Base-by-base conservation (phyloP, 306 rosid species). In the Argentina anserina region DNA sequence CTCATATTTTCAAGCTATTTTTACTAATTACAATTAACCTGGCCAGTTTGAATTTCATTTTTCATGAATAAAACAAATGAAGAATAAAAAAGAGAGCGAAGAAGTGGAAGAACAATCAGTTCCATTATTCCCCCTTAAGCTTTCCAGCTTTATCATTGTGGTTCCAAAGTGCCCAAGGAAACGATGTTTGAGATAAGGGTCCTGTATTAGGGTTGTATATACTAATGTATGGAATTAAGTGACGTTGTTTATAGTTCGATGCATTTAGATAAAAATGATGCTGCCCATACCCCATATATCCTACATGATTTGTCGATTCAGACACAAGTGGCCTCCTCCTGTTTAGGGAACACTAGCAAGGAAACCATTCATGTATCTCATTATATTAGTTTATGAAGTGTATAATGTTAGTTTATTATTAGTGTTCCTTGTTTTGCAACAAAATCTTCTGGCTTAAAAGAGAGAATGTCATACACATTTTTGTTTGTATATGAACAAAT, bases 331-430 rank as follows among this genome's bases (percentile, higher is more conserved):
- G 72, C 41, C 40, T 61, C 89, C 78, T 82, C 7, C 29, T 88
- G 94, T 78, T 76, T 74, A 78, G 90, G 88, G 81, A 85, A 88
- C 92, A 84, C 59, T 67, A 79, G 63, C 69, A 70, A 76, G 53
- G 40, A 37, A 74, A 46, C 83, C 4, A 10, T 70, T 66, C 18
- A 77, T 39, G 33, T 41, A 80, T 81, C 3, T 13, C 4, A 12
- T 33, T 47, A 74, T 73, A 75, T 34, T 25, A 25, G 34, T 14
- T 34, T 42, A 34, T 23, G 23, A 7, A 45, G 1, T 50, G 49
- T 69, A 21, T 6, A 21, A 43, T 66, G 74, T 56, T 71, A 71
- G 52, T 46, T 79, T 67, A 43, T 42, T 74, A 49, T 76, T 74
- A 76, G 78, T 81, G 91, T 76, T 80, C 67, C 84, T 43, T 40